phyloP scores from a whole-genome alignment of 2,329 filamentous ascomycete species.

The Xylaria hypoxylon region DNA sequence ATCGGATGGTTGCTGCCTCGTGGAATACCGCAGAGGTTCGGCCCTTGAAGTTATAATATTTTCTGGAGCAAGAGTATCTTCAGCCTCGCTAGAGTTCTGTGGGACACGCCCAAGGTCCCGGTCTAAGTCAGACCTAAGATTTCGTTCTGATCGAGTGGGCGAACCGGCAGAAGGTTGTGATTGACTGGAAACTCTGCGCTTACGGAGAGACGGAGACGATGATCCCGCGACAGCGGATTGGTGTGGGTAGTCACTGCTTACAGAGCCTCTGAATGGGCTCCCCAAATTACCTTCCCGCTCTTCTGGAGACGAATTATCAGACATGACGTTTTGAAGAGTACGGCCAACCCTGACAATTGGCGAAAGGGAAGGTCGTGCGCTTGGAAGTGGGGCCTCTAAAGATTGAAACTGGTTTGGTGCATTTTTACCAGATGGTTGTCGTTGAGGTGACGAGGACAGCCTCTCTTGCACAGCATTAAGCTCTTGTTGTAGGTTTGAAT shows the following conservation, averaged over 20 bases:
- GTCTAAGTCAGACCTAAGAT: constrained; percentile 40
- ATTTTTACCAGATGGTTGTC: constrained; percentile 39
- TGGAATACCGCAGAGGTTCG: constrained; percentile 30
- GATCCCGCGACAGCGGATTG: constrained; percentile 46
- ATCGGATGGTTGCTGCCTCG: constrained; percentile 21
- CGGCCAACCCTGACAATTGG: constrained; percentile 69
- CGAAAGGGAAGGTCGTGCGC: constrained; percentile 56
- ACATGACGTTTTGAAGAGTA: constrained; percentile 68
- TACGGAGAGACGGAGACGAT: constrained; percentile 41
- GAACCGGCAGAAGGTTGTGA: constrained; percentile 36
- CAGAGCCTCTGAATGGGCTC: constrained; percentile 65
- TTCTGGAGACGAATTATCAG: constrained; percentile 68
- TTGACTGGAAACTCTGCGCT: constrained; percentile 29
- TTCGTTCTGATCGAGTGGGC: constrained; percentile 40
- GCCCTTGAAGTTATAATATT: constrained; percentile 34
- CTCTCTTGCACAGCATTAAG: constrained; percentile 40
- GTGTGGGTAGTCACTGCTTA: constrained; percentile 46
- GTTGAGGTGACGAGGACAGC: constrained; percentile 41
- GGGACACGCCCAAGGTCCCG: constrained; percentile 34
- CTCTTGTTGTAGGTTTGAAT: constrained; percentile 42
- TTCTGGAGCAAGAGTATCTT: constrained; percentile 40
- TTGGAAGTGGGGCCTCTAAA: constrained; percentile 40
- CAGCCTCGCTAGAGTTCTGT: constrained; percentile 30
- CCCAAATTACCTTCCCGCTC: constrained; percentile 63
- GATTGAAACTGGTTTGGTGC: constrained; percentile 39